These are phyloP conservation scores for Clonostachys chloroleuca DNA, from an alignment of 2,329 filamentous ascomycete species.

Conservation along the genomic window DNA sequence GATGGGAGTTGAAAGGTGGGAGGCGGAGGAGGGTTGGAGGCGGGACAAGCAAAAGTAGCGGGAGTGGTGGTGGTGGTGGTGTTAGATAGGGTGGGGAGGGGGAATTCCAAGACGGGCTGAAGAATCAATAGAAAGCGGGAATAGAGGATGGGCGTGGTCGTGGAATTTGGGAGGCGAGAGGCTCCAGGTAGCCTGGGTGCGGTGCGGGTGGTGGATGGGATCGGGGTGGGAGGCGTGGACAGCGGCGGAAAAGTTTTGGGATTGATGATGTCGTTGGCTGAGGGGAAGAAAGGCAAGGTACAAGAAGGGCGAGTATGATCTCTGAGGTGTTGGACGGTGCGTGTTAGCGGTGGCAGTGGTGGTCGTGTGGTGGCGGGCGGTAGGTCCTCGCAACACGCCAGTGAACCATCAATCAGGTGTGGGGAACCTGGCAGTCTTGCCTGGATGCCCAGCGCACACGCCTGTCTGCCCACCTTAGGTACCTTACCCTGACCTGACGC, in stretches of 20 bases:
- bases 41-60: neutral
- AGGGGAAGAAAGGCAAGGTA: neutral
- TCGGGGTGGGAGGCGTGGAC: neutral
- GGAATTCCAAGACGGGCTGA: neutral
- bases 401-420: neutral
- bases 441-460: too few relatives aligned
- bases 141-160: too few relatives aligned
- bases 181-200: neutral
- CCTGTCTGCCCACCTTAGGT: too few relatives aligned
- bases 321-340: neutral
- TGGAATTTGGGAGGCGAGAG: too few relatives aligned
- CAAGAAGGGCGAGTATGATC: neutral
- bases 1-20: neutral
- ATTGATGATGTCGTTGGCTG: constrained; percentile 17
- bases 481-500: too few relatives aligned
- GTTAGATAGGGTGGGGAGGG: neutral
- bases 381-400: constrained; percentile 1
- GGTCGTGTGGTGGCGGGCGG: neutral
- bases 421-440: constrained; percentile 1
- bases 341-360: neutral
- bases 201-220: neutral
- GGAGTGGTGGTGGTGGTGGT: neutral
- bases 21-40: neutral
- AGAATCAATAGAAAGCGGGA: neutral
- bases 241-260: constrained; percentile 7